phyloP scores from a whole-genome alignment of 352 stramenopile genomes.

The Aphanomyces cochlioides region DNA sequence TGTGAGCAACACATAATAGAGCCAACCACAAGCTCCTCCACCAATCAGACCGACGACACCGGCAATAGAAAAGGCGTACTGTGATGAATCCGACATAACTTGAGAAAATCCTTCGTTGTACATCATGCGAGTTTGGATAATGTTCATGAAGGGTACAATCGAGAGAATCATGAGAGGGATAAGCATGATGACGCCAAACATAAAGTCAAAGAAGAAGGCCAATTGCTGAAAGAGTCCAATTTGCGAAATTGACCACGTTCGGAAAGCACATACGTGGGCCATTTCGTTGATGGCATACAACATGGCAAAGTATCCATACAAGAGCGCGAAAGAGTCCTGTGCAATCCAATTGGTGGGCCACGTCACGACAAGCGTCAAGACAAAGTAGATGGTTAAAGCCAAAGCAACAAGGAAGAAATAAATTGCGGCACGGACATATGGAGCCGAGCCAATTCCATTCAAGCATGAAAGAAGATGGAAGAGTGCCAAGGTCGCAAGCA shows the following conservation, averaged over 20 bases:
- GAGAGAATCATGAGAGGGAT: slow-evolving; percentile 65
- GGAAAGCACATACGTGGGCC: slow-evolving; percentile 67
- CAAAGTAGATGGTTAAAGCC: slow-evolving; percentile 45
- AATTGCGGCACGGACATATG: slow-evolving; percentile 43
- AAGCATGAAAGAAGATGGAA: slow-evolving; percentile 46
- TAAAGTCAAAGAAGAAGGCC: slow-evolving; percentile 76
- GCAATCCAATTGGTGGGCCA: slow-evolving; percentile 38
- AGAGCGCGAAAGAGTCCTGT: slow-evolving; percentile 47
- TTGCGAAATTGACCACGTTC: slow-evolving; percentile 49
- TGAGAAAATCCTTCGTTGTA: slow-evolving; percentile 82
- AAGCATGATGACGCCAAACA: slow-evolving; percentile 62
- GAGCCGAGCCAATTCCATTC: slow-evolving; percentile 45
- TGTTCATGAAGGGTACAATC: slow-evolving; percentile 67
- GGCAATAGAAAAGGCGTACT: slow-evolving; percentile 72
- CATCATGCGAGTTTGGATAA: slow-evolving; percentile 84
- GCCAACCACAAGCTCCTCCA: slow-evolving; percentile 56
- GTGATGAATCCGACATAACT: slow-evolving; percentile 71
- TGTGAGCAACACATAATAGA: slow-evolving; percentile 61
- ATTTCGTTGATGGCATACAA: slow-evolving; percentile 75
- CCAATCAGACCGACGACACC: slow-evolving; percentile 62
- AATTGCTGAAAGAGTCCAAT: slow-evolving; percentile 62
- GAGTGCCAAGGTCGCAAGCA: slow-evolving; percentile 47
- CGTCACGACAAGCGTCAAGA: slow-evolving; percentile 40
- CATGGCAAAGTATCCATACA: slow-evolving; percentile 57
- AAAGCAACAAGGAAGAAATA: slow-evolving; percentile 44